A percentile compares a stretch with the other conserved stretches of the same genome.
phyloP scores from a whole-genome alignment of 352 stramenopile species.

The Globisporangium lucens region DNA sequence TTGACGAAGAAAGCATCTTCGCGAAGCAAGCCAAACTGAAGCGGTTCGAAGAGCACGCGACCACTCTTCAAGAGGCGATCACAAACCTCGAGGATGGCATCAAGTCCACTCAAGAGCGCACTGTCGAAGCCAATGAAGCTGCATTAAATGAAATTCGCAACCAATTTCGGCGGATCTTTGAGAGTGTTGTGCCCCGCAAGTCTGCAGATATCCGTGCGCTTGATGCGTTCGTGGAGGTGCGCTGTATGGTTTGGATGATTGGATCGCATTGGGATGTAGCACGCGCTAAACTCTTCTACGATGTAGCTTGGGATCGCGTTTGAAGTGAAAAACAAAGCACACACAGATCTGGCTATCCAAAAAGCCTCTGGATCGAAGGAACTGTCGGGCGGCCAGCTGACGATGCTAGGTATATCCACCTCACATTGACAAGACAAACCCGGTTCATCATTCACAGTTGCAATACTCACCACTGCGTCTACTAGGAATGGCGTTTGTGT shows the following conservation, averaged over 20 bases:
- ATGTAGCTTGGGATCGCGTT: background rate
- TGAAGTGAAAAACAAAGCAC: background rate
- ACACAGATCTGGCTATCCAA: background rate
- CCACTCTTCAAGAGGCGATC: background rate
- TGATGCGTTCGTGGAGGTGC: background rate
- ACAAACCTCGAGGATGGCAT: background rate
- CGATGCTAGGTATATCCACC: background rate
- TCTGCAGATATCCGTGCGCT: background rate
- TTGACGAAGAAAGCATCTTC: background rate
- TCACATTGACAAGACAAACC: background rate
- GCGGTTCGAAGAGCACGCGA: background rate
- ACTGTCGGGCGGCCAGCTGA: background rate
- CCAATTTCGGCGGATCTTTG: background rate
- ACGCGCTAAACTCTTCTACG: background rate
- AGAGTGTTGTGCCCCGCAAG: background rate
- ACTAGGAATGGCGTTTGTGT: background rate
- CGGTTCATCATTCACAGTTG: background rate
- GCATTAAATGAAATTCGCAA: background rate
- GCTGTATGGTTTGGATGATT: background rate
- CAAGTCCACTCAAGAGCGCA: background rate
- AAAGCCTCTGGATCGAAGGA: background rate
- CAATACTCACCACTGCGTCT: background rate
- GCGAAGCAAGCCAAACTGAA: background rate
- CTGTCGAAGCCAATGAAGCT: background rate
- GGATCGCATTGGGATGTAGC: background rate